Evolutionary conservation across 805 yeast species (phyloP), one percentile per base, ranked within the genome.

Genomic region (Schwanniomyces vanrijiae): DNA sequence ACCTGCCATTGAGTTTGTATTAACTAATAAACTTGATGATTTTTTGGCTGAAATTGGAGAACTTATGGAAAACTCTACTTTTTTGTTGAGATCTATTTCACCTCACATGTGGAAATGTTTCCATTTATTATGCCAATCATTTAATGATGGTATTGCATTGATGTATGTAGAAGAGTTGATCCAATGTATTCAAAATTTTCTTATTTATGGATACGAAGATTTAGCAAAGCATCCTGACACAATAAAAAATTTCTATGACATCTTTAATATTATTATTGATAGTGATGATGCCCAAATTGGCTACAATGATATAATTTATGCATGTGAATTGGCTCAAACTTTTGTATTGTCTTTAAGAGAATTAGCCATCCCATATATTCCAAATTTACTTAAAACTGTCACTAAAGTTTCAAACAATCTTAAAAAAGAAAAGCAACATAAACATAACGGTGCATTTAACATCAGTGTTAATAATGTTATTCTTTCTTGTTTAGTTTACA

Each of bases 21-120:
- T 92, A 34, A 77, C 71, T 29, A 78, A 86, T 59, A 80, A 80
- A 34, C 64, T 88, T 55, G 83, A 82, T 43, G 92, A 88, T 56
- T 88, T 88, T 59, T 78, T 85, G 55, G 78, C 86, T 34, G 96
- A 90, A 61, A 75, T 82, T 37, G 80, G 90, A 61, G 96, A 88
- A 50, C 72, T 94, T 39, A 64, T 77, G 42, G 84, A 80, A 59
- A 81, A 72, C 55, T 65, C 75, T 24, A 66, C 71, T 1, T 71
- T 69, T 53, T 61, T 73, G 37, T 59, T 68, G 40, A 55, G 72
- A 48, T 42, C 61, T 19, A 64, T 71, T 20, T 80, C 90, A 2
- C 86, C 88, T 5, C 66, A 74, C 26, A 82, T 90, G 74, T 92
- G 97, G 97, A 74, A 75, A 45, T 66, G 84, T 40, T 83, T 90